Evolutionary conservation across 164 flowering plant species (phyloP), one percentile per base, ranked within the genome.

Genomic region (Platanus orientalis): DNA sequence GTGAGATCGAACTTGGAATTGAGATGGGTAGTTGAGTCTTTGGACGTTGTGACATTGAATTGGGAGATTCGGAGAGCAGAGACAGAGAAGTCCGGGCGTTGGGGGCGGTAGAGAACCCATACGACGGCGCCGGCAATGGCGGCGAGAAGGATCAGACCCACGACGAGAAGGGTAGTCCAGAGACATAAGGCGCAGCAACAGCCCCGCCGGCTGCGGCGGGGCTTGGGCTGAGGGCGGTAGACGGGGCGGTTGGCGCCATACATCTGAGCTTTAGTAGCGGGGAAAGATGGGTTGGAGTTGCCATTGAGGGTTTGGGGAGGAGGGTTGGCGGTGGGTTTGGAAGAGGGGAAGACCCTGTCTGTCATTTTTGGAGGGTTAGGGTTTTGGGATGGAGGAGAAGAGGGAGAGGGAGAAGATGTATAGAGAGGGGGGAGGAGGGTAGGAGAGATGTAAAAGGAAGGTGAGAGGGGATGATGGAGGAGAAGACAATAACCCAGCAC

Each of bases 31-130:
- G 67, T 30, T 0, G 72, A 64, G 16, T 50, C 61, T 27, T 76
- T 62, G 1, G 78, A 57, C n/a, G 81, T 68, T 34, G 97, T 76
- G 82, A 86, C 54, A 60, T 84, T 92, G 77, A 89, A 79, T 49
- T 73, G 66, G 7, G 89, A 65, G 82, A 87, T 57, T 27, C 71
- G 71, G 73, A 89, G 78, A 21, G 79, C 40, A 62, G 85, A 57
- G 72, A 92, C 78, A 60, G 82, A 49, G 88, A 89, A 92, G n/a
- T 68, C 2, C 0, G 96, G 98, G 28, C 83, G 78, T 27, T 84
- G 89, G 21, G 98, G 98, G 47, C 87, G 83, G 88, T 83, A 92
- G 59, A 89, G 62, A 68, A 86, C 67, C 72, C 76, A 92, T 57
- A 89, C 5, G 48, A 78, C 70, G 27, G 64, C 80, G 19, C 75